Evolutionary conservation across 2,329 filamentous ascomycete species (phyloP), one percentile per base, ranked within the genome.

Genomic region (Alternaria sp.): DNA sequence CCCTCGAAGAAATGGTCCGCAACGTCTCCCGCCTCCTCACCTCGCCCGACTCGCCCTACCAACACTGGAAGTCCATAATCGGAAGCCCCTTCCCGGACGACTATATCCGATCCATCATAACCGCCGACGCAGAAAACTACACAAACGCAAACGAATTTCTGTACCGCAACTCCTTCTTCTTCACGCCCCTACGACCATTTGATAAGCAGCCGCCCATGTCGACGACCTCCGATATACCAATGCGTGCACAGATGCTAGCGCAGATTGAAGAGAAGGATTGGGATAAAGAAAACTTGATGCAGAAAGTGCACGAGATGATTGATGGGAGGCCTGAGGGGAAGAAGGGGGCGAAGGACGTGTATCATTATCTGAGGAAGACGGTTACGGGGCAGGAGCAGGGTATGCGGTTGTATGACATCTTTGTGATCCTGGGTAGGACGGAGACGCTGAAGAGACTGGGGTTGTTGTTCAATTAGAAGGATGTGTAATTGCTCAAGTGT

Each of bases 101-200:
- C 11, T 87, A 87, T 70, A 77, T 90, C 7, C 69, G 79, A 9
- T 75, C 79, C 3, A 81, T 90, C 17, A 78, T 91, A 19, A 76
- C 79, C 11, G 81, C 82, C 21, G 87, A 89, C 69, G 82, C 84
- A 9, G 85, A 86, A 64, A 88, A 86, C 61, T 91, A 87, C 74
- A 85, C 83, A 17, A 87, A 82, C 15, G 82, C 88, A 0, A 65
- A 78, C 5, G 82, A 86, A 19, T 91, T 90, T 74, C 78, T 87
- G 8, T 72, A 83, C 30, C 83, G 86, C 32, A 87, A 89, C 73
- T 74, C 79, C 26, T 86, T 87, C 71, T 87, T 91, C 78, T 90
- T 91, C 77, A 78, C 76, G 2, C 73, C 80, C 0, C 30, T 78
- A 2, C 67, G 69, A 0, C 69, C 74, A 6, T 49, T 69, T 59